Evolutionary conservation across 495 filamentous ascomycete genomes (phyloP), one percentile per base, ranked within the genome.

Genomic region (Annulohypoxylon nitens): DNA sequence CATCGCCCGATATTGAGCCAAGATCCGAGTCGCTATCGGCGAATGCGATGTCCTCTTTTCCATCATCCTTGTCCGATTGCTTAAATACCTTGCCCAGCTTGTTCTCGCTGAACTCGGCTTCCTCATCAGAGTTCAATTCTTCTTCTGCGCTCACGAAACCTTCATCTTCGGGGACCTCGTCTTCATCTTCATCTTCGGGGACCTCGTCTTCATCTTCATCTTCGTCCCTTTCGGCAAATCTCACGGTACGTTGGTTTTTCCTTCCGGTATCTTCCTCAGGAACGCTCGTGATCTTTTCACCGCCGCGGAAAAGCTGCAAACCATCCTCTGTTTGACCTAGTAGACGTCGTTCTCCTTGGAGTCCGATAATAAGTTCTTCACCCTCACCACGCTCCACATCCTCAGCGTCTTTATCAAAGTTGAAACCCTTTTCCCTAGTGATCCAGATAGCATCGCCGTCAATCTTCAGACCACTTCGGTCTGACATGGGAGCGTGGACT

Each of bases 21-120:
- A 98, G 83, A 78, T 98, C 97, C 6, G 95, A 98, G 77, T 99
- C 96, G 75, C 92, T 96, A 75, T 98, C 95, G 1, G 95, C 95
- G 80, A 97, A 99, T n/a, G 88, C 92, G 70, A 97, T 67, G 45
- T 88, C 91, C 37, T 90, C 89, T 16, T 85, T 82, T 7, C 77
- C 83, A 8, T 54, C 73, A 43, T 83, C 82, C 16, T 81, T 76
- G 60, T 87, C 81, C 14, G 81, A 80, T 30, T 76, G 70, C 41
- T 81, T 78, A 75, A 90, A 88, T 55, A 87, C 80, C 48, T 83
- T 87, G 36, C 89, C 89, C n/a, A 89, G 76, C 62, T 84, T 89
- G 36, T 83, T 80, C 47, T 85, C 81, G 9, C 85, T 81, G 25
- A 88, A 89, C 80, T 86, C 88, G 1, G 82, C 78, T 30, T 87